Evolutionary conservation across 345 rosid genomes (phyloP).

Genomic region (Punica granatum): DNA sequence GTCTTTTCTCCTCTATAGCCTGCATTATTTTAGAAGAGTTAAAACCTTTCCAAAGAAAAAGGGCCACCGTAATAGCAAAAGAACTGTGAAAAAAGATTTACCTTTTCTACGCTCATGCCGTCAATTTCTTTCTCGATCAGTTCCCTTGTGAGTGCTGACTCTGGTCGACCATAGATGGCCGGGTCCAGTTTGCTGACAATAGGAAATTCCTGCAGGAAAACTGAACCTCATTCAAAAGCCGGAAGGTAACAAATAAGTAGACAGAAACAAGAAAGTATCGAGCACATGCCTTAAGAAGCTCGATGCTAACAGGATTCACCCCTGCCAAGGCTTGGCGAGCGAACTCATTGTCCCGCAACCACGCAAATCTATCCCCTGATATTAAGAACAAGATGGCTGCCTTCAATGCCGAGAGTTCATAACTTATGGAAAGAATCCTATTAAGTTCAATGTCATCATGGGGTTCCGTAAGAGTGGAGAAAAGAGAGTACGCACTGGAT

Average conservation of each 20-base stretch:
- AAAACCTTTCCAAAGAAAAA: background rate
- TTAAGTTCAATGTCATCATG: too few relatives aligned
- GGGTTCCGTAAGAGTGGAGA: background rate
- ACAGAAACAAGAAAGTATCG: background rate
- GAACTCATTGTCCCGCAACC: slow-evolving; percentile 89
- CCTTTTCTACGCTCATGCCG: slow-evolving; percentile 71
- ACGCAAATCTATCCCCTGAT: slow-evolving; percentile 84
- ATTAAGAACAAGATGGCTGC: background rate
- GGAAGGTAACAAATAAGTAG: background rate
- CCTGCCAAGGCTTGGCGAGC: slow-evolving; percentile 93
- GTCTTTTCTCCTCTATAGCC: slow-evolving; percentile 79
- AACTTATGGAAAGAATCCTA: background rate
- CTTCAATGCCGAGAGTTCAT: background rate
- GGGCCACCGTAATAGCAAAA: background rate
- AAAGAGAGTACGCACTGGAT: slow-evolving; percentile 34
- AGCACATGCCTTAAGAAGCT: slow-evolving; percentile 51
- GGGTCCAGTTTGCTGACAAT: slow-evolving; percentile 83
- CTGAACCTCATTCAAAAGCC: background rate
- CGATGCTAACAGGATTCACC: slow-evolving; percentile 82
- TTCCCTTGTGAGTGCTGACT: slow-evolving; percentile 71
- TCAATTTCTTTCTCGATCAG: slow-evolving; percentile 60
- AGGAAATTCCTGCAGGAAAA: slow-evolving; percentile 59
- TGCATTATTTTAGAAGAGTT: slow-evolving; percentile 19
- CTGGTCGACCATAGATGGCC: slow-evolving; percentile 66
- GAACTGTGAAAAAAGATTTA: slow-evolving; percentile 7